A percentile compares a stretch with the other conserved stretches of the same genome.
These are phyloP conservation scores for Tetradesmus lagerheimii DNA, from an alignment of 139 green algal genomes.

Conservation along the genomic window DNA sequence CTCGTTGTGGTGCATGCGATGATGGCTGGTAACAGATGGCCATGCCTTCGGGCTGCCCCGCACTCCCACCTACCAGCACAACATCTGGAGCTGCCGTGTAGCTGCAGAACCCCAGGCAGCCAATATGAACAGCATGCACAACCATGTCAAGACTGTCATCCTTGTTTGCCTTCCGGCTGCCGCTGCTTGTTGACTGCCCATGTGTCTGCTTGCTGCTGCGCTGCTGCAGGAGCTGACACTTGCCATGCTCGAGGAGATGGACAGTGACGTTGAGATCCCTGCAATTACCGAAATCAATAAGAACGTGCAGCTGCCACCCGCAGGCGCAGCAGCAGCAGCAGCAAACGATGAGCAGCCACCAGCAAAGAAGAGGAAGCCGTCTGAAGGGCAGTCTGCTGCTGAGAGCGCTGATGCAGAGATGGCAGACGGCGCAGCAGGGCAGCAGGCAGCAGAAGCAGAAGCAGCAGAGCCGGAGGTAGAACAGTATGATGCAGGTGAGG, in stretches of 20 bases:
- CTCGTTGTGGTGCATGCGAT: background rate
- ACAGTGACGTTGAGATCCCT: slow-evolving; percentile 12
- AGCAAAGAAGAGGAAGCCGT: slow-evolving; percentile 29
- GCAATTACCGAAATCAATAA: slow-evolving; percentile 39
- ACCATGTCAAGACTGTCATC: too few species aligned
- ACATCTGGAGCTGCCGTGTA: too few species aligned
- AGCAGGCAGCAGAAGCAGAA: background rate
- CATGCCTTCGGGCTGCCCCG: too few species aligned
- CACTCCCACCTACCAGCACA: too few species aligned
- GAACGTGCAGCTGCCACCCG: background rate
- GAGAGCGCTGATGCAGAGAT: background rate
- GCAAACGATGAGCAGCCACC: slow-evolving; percentile 20
- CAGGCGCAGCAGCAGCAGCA: slow-evolving; percentile 18
- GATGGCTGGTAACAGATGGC: too few species aligned
- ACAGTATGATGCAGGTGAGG: slow-evolving; percentile 30
- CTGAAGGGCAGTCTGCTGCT: background rate
- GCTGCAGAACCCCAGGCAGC: too few species aligned
- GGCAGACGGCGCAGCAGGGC: background rate
- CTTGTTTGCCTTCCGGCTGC: too few species aligned
- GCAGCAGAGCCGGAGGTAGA: slow-evolving; percentile 16
- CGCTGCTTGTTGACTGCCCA: slow-evolving; percentile 1
- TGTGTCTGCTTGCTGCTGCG: slow-evolving; percentile 14
- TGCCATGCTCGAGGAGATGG: slow-evolving; percentile 44
- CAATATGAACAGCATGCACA: too few species aligned
- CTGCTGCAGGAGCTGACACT: slow-evolving; percentile 16